Evolutionary conservation across 331 rosid genomes (phyloP), one percentile per base, ranked within the genome.

Genomic region (Malus hybrid): DNA sequence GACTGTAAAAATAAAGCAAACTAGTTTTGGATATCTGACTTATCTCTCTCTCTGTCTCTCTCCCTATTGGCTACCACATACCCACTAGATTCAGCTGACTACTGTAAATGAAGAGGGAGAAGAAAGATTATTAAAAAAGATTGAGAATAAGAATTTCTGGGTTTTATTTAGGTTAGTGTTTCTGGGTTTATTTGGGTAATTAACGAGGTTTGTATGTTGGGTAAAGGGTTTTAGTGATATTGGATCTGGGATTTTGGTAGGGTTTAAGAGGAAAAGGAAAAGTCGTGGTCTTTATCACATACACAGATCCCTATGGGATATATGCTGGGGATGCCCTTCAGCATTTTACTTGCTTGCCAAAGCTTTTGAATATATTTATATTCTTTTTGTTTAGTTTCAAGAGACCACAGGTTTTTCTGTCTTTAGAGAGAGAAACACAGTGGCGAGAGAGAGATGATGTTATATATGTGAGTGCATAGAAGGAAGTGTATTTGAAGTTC

Each of bases 271-370:
- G 16, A 72, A 68, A 59, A 73, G 71, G 74, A 55, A 81, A 85
- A 84, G 88, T 71, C 78, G 76, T 82, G 83, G 88, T 84, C 87
- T 91, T 86, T 88, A 86, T 86, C 88, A 68, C 63, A 69, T 81
- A 84, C 98, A 91, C 97, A 88, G 97, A 91, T 93, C 98, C 98
- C 98, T 80, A 93, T 91, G 93, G 82, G 80, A 22, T 64, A 22
- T 76, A 84, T 90, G 90, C 87, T 82, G 90, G 90, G 87, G 87
- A 39, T 86, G 95, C 87, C 82, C 86, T 85, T 80, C 88, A 74
- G 74, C 87, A 80, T 83, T 75, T 39, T 39, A 10, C 46, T 39
- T 3, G 86, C 84, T 83, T 71, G 83, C 87, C 4, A 39, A 80
- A 75, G 72, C 60, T 24, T 63, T 29, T 13, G 67, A 46, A n/a